Base-by-base conservation (phyloP, 768 basidiomycete species). In the Glaciozyma martinii region DNA sequence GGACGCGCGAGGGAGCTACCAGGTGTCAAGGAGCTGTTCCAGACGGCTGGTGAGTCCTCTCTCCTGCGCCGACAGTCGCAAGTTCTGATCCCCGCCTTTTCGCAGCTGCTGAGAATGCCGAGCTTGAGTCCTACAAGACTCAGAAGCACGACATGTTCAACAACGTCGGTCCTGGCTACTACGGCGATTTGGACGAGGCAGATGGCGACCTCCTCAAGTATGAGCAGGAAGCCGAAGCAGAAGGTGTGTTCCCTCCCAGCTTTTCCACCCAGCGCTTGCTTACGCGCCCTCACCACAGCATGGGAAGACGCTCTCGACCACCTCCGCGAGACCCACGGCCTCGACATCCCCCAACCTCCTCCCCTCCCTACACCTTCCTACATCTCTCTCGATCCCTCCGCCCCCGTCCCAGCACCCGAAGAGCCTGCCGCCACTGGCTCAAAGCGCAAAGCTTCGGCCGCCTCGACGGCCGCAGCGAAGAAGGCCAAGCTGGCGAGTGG, bases 1-100 rank as follows among this genome's bases (percentile, higher is more conserved):
- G 94, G 93, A 62, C 86, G 93, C 33, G 91, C 94, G 5, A 94
- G 90, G 76, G 94, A 98, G 61, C 80, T 99, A 3, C 94, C 94
- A 0, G 93, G 94, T 46, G 90, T 97, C 16, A 86, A 86, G 63
- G 94, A 98, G 76, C 82, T 99, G n/a, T 98, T 97, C 74, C 80
- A 87, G 75, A 85, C 86, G 75, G 83, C 86, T 53, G 88, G 90
- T 77, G 83, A 85, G 71, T 40, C 32, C 37, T 46, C 27, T 42
- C 15, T 16, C 12, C 3, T 5, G 42, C 56, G 13, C n/a, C 33
- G 15, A 19, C 56, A n/a, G 23, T 12, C 32, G 19, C 3, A 1
- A 25, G 37, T 56, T 37, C n/a, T 23, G 13, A 23, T 3, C 1
- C 12, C 19, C 1, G 27, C 23, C 33, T 15, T 29, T 7, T 9